Percentiles rank a stretch among this genome's conserved stretches.
Conservation (phyloP, 805 yeast genomes). For the Spathaspora arborariae region DNA sequence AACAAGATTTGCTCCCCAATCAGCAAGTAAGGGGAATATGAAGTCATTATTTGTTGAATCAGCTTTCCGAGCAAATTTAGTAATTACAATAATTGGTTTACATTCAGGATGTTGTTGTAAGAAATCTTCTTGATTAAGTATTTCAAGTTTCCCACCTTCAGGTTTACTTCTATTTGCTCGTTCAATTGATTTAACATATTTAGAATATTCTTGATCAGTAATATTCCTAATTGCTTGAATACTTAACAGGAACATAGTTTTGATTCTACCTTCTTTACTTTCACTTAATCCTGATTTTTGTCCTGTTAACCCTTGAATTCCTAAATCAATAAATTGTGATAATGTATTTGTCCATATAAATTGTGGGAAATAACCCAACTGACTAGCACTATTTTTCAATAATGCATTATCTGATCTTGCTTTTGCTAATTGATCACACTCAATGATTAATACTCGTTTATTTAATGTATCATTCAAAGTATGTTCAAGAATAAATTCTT, state of each 20-base stretch:
- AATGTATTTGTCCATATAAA: conserved; percentile 89
- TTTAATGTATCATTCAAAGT: conserved; percentile 48
- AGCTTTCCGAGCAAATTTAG: conserved; percentile 61
- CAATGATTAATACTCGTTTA: conserved; percentile 58
- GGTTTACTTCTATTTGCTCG: conserved; percentile 16
- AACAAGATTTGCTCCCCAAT: conserved; percentile 81
- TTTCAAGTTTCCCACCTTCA: conserved; percentile 19
- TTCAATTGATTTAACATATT: conserved; percentile 21
- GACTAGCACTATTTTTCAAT: conserved; percentile 63
- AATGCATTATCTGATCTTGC: conserved; percentile 71
- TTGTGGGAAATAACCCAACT: conserved; percentile 88
- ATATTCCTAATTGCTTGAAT: conserved; percentile 71
- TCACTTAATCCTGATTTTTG: conserved; percentile 90
- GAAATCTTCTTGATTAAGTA: conserved; percentile 71
- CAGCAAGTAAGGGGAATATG: conserved; percentile 70
- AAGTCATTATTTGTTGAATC: conserved; percentile 50
- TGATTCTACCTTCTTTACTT: conserved; percentile 73
- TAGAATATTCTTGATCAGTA: conserved; percentile 29
- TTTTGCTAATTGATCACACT: conserved; percentile 74
- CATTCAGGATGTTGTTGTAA: conserved; percentile 80
- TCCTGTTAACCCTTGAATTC: conserved; percentile 87
- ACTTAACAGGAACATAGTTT: conserved; percentile 72
- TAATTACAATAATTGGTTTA: conserved; percentile 83
- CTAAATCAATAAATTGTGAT: conserved; percentile 76
- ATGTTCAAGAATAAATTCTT: conserved; percentile 68